These are phyloP conservation scores for Hypoxylon sp. DNA, from an alignment of 2,329 filamentous ascomycete genomes.

Conservation along the genomic window DNA sequence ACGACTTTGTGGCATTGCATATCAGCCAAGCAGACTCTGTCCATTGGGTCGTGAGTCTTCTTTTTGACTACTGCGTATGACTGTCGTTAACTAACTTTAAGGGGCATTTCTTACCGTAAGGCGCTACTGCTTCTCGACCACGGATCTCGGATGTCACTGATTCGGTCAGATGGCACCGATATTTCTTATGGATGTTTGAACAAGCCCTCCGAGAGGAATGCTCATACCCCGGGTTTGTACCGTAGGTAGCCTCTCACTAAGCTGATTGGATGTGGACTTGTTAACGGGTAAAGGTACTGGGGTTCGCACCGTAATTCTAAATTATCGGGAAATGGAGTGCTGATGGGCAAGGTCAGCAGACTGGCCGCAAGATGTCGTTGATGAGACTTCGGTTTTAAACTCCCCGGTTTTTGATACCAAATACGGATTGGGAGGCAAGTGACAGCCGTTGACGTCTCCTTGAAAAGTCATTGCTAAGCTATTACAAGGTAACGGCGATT, in stretches of 20 bases:
- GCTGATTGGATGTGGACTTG: background rate
- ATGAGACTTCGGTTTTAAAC: conserved; percentile 40
- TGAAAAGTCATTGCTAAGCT: conserved; percentile 3
- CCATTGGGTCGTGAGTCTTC: conserved; percentile 51
- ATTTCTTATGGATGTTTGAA: conserved; percentile 39
- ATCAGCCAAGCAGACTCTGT: conserved; percentile 59
- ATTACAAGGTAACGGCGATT: conserved; percentile 47
- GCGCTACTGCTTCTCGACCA: background rate
- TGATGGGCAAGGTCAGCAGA: conserved; percentile 37
- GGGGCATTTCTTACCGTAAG: conserved; percentile 34
- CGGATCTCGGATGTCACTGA: background rate
- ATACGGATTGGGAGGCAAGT: conserved; percentile 46
- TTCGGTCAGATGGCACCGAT: conserved; percentile 39
- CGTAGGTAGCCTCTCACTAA: conserved; percentile 28
- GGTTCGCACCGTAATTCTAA: conserved; percentile 16
- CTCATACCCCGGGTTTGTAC: conserved; percentile 32
- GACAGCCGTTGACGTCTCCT: background rate
- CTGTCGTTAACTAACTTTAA: conserved; percentile 13
- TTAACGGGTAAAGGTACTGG: conserved; percentile 33
- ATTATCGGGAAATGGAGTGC: conserved; percentile 4
- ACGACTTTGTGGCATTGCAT: conserved; percentile 62
- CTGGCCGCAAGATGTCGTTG: conserved; percentile 48
- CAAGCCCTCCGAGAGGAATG: conserved; percentile 30
- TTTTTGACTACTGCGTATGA: background rate
- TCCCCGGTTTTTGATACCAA: conserved; percentile 51